Evolutionary conservation across 2,329 filamentous ascomycete genomes (phyloP).

Genomic region (Scortechinia acanthostroma): DNA sequence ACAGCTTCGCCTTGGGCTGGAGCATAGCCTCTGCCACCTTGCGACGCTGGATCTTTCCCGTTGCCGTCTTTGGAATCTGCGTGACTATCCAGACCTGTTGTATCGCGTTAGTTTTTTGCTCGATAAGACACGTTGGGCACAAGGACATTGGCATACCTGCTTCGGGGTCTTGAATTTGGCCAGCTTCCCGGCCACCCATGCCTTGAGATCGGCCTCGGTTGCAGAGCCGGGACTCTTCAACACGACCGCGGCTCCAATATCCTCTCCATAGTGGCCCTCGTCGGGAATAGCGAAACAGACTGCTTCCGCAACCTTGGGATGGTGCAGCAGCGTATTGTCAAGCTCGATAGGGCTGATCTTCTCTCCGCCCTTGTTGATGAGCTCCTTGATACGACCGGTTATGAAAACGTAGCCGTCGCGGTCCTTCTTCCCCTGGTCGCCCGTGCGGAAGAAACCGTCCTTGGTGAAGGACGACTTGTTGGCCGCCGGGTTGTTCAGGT

Average conservation of each 20-base stretch:
- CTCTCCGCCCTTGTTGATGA: constrained; percentile 85
- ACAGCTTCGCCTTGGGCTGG: constrained; percentile 54
- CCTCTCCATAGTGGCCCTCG: constrained; percentile 71
- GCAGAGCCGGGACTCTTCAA: constrained; percentile 56
- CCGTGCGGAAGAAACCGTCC: constrained; percentile 78
- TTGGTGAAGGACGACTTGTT: constrained; percentile 69
- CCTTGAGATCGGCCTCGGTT: constrained; percentile 51
- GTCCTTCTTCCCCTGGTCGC: constrained; percentile 78
- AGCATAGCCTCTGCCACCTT: constrained; percentile 83
- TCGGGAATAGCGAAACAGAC: constrained; percentile 80
- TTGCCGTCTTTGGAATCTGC: constrained; percentile 85
- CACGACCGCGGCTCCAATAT: constrained; percentile 72
- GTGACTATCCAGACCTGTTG: constrained; percentile 71
- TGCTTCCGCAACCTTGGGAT: constrained; percentile 68
- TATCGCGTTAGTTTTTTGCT: constrained; percentile 8
- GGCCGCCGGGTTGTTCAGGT: constrained; percentile 74
- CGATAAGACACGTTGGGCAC: neutral
- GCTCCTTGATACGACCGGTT: constrained; percentile 86
- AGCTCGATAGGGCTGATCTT: constrained; percentile 85
- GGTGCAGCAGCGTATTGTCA: constrained; percentile 72
- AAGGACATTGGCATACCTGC: constrained; percentile 46
- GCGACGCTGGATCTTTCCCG: constrained; percentile 78
- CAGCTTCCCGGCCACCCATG: constrained; percentile 62
- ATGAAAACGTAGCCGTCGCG: constrained; percentile 77
- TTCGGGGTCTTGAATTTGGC: constrained; percentile 83